These are phyloP conservation scores for Heliosperma pusillum DNA, from an alignment of 148 eudicot genomes.

Conservation along the genomic window DNA sequence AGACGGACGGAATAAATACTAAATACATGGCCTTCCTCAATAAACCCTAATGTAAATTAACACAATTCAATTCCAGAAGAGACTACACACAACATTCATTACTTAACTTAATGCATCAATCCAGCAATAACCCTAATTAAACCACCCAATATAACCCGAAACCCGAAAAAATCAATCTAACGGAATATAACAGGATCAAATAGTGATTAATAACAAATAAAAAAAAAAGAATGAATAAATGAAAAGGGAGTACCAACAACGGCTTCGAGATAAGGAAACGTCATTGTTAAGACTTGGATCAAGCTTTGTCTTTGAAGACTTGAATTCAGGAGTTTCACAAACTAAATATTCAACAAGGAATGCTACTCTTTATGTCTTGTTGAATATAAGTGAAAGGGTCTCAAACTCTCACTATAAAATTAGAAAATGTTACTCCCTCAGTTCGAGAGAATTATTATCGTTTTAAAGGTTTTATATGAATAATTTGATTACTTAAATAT, in stretches of 20 bases:
- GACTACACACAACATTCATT: background rate
- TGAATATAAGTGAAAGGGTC: no score
- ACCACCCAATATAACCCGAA: background rate
- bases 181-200: background rate
- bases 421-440: no score
- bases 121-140: background rate
- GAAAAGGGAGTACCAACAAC: background rate
- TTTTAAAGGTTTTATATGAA: no score
- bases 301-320: background rate
- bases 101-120: background rate
- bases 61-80: background rate
- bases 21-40: background rate
- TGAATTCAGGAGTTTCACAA: background rate
- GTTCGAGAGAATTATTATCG: no score
- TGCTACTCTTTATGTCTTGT: no score
- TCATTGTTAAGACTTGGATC: background rate
- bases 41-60: conserved; percentile 4
- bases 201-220: background rate
- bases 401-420: no score
- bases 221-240: background rate
- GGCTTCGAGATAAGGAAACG: conserved; percentile 11
- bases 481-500: no score
- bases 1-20: background rate
- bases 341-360: background rate
- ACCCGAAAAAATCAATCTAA: background rate